These are phyloP conservation scores for Entomortierella chlamydospora DNA, from an alignment of 192 early-diverging fungal species.

Conservation along the genomic window DNA sequence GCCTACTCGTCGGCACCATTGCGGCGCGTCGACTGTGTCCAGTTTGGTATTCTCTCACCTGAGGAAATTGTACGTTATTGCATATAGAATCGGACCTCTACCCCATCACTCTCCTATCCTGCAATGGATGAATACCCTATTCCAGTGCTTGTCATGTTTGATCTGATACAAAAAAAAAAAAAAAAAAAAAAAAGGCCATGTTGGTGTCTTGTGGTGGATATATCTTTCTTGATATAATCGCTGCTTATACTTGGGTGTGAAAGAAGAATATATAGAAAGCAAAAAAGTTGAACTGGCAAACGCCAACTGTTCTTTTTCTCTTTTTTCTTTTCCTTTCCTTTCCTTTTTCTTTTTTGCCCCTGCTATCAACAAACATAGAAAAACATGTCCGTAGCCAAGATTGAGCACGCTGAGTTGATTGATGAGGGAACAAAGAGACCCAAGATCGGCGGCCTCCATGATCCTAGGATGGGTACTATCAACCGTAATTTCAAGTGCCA, in stretches of 20 bases:
- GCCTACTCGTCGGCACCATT: constrained; percentile 83
- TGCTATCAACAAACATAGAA: constrained; percentile 68
- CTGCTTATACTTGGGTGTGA: neutral
- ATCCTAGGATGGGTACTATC: constrained; percentile 96
- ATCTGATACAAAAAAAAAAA: no score
- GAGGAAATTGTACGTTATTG: constrained; percentile 92
- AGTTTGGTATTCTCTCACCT: constrained; percentile 96
- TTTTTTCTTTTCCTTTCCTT: constrained; percentile 1
- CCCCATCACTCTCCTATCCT: neutral
- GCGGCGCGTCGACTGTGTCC: constrained; percentile 88
- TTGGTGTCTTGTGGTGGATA: neutral
- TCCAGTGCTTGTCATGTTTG: neutral
- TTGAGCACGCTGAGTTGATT: constrained; percentile 89
- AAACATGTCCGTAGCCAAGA: constrained; percentile 96
- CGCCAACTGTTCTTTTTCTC: constrained; percentile 2
- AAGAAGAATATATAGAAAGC: neutral
- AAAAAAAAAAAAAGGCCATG: no score
- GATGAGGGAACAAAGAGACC: constrained; percentile 88
- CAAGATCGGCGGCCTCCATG: constrained; percentile 88
- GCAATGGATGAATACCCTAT: no score
- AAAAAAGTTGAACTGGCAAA: constrained; percentile 1
- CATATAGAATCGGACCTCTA: neutral
- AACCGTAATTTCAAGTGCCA: constrained; percentile 97
- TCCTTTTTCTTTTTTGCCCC: neutral
- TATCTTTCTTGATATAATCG: no score